Evolutionary conservation across 2,329 filamentous ascomycete species (phyloP), one percentile per base, ranked within the genome.

Genomic region (Alternaria ethzedia): DNA sequence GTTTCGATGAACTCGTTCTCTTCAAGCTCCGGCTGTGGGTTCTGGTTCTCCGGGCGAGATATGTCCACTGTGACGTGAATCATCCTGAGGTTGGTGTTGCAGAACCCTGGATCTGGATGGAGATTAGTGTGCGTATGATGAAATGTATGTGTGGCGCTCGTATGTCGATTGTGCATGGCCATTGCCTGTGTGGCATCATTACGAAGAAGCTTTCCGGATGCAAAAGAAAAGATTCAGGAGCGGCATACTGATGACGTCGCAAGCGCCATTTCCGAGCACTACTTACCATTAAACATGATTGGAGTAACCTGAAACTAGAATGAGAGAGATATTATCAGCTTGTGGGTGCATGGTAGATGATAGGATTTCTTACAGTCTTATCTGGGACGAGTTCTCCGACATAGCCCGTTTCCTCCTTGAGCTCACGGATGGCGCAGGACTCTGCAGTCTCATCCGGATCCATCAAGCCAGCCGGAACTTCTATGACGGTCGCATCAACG

Each of bases 1-100:
- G 90, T 89, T 77, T 94, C 91, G 73, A 95, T 94, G 75, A 94
- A 94, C 80, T 95, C 92, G 66, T 89, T 90, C 25, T 94, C 91
- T 75, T 95, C 91, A 7, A 94, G 83, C 74, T 91, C 82, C 0
- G 91, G 89, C 77, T 89, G 67, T 2, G 88, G 88, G 57, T 91
- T 83, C 75, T 90, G 86, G 75, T 95, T 95, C 70, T 89, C 89
- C 0, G 90, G 86, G 2, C 88, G 82, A 5, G 82, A 84, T 84
- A 91, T 87, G 78, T 95, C 91, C 66, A 95, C 87, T 1, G 83
- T 86, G 45, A 94, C 87, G 74, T 94, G 91, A 13, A 94, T 88
- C 86, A 91, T 89, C 58, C 86, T 84, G 43, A 82, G 71, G 56
- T 81, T 82, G 13, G 80, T 82, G 58, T 79, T 81, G 70, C 79